A percentile compares a stretch with the other conserved stretches of the same genome.
Evolutionary conservation across 2,329 filamentous ascomycete species (phyloP).

Genomic region (Helotiales sp.): DNA sequence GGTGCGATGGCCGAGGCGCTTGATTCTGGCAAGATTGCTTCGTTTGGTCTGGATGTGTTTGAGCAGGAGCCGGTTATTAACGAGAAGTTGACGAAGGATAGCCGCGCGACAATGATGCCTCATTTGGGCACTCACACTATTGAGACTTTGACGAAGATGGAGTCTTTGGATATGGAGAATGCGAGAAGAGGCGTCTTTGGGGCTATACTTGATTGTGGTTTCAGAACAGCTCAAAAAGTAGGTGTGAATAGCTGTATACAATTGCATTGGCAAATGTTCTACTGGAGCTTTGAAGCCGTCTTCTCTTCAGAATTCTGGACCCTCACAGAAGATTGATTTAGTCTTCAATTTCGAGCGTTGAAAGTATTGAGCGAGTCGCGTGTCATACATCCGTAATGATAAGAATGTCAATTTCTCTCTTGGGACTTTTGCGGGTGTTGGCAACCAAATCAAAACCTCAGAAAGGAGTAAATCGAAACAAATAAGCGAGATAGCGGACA

Average conservation of each 20-base stretch:
- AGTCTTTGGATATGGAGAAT: conserved; percentile 46
- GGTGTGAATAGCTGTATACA: background rate
- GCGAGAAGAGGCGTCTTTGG: conserved; percentile 34
- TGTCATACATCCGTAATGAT: too few relatives aligned
- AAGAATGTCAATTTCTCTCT: too few relatives aligned
- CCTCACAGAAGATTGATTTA: too few relatives aligned
- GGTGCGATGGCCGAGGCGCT: conserved; percentile 76
- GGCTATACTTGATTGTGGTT: conserved; percentile 12
- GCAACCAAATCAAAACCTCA: too few relatives aligned
- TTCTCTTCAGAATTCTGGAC: background rate
- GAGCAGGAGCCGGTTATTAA: conserved; percentile 76
- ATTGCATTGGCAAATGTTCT: background rate
- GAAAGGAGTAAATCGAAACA: background rate
- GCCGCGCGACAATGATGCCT: conserved; percentile 65
- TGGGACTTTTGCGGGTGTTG: too few relatives aligned
- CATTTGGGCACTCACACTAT: conserved; percentile 71
- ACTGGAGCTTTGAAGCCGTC: background rate
- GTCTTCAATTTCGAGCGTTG: too few relatives aligned
- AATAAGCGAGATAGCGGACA: background rate
- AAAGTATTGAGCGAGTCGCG: too few relatives aligned
- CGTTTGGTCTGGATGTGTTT: conserved; percentile 77
- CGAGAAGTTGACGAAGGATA: conserved; percentile 62
- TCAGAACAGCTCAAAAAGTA: conserved; percentile 5
- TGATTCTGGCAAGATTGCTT: conserved; percentile 67
- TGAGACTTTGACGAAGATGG: conserved; percentile 50